Evolutionary conservation across 495 filamentous ascomycete species (phyloP), one percentile per base, ranked within the genome.

Genomic region (Penicillium macrosclerotiorum): DNA sequence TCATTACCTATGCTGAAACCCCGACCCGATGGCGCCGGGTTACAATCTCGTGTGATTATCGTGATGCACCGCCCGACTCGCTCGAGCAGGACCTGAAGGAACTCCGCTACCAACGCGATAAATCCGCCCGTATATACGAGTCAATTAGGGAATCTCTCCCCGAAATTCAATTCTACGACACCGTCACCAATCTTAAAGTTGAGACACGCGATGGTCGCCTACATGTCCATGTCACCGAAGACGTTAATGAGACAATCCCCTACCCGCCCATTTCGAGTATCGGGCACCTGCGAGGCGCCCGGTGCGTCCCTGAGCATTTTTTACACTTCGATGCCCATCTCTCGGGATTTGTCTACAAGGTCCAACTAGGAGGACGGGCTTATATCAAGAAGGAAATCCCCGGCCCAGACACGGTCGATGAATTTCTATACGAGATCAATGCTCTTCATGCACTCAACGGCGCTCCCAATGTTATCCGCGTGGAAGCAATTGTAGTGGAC

Each of bases 371-470:
- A 45, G 84, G 80, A 27, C 69, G 78, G 35, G 71, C 80, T 12
- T 88, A 85, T 60, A 95, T 98, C 68, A 98, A 98, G 66, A 98
- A 98, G 59, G 93, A 98, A 64, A 97, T 98, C 37, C 93, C 93
- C 2, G 90, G 94, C 1, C 94, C 93, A 0, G 92, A 98, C 63
- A 93, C 87, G 0, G 84, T 97, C 20, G 93, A 98, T 50, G 93
- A 98, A 60, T 98, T 98, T 58, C 74, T 97, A 9, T 98, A 98
- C 68, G 93, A 98, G 64, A 88, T 97, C 55, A 97, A 97, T 67
- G 93, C 94, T 8, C 80, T 98, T 14, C 83, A 88, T 56, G 81
- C 82, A 11, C 72, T 97, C n/a, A 71, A 74, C 26, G 81, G 73
- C 40, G 85, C 86, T 1, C 69, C 80, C 8, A 86, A 84, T 59